A percentile compares a stretch with the other conserved stretches of the same genome.
Evolutionary conservation across 2,329 filamentous ascomycete genomes (phyloP).

Genomic region (Monosporascus sp.): DNA sequence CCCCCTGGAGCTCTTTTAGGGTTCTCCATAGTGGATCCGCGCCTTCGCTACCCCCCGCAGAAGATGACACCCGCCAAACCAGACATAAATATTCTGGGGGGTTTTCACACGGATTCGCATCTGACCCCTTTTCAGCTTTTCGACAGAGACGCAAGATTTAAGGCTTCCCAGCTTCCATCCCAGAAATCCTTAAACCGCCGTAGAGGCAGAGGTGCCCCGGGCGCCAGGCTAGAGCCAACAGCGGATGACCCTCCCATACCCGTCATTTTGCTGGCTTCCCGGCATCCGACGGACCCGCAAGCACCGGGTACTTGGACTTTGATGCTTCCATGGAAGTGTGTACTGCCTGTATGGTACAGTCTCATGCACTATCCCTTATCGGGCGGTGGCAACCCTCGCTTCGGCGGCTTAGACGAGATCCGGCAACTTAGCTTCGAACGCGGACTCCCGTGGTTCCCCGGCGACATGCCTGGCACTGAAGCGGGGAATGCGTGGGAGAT

Average conservation of each 20-base stretch:
- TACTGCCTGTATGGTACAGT: conserved; percentile 78
- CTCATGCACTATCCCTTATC: conserved; percentile 78
- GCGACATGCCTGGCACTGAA: conserved; percentile 73
- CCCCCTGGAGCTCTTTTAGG: conserved; percentile 65
- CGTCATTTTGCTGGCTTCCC: conserved; percentile 61
- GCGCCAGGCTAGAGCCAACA: conserved; percentile 52
- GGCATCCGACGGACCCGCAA: conserved; percentile 39
- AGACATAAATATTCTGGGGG: conserved; percentile 13
- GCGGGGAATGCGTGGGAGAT: conserved; percentile 77
- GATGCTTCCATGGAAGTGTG: conserved; percentile 85
- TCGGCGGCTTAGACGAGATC: conserved; percentile 75
- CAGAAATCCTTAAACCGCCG: conserved; percentile 80
- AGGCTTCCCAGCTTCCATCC: conserved; percentile 61
- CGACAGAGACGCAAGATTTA: conserved; percentile 59
- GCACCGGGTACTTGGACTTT: conserved; percentile 73
- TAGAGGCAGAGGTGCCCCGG: conserved; percentile 58
- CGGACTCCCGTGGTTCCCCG: conserved; percentile 75
- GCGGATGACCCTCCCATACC: conserved; percentile 71
- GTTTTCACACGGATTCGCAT: conserved; percentile 60
- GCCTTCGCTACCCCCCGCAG: conserved; percentile 70
- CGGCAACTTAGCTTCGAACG: conserved; percentile 79
- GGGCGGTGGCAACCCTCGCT: conserved; percentile 72
- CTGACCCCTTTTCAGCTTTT: conserved; percentile 55
- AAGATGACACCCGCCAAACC: conserved; percentile 37
- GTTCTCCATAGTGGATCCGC: conserved; percentile 73